Percentiles rank a stretch among this genome's conserved stretches.
These are phyloP conservation scores for Arthonia radiata DNA, from an alignment of 495 filamentous ascomycete genomes.

Conservation along the genomic window DNA sequence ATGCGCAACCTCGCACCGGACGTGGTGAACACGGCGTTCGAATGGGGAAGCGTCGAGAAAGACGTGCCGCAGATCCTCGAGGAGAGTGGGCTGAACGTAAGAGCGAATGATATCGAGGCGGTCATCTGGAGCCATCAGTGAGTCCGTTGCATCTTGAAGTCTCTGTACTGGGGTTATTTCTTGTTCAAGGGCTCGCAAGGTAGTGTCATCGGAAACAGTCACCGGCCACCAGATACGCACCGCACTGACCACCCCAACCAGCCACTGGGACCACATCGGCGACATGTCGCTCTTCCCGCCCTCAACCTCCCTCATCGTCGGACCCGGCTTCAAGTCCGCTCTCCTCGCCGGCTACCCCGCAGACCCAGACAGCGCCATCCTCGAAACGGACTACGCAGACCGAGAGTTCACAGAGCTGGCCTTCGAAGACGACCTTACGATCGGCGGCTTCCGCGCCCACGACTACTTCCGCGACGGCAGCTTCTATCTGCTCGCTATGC, in stretches of 20 bases:
- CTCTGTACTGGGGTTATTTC: constrained; percentile 18
- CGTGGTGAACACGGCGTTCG: constrained; percentile 6
- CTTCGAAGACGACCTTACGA: constrained; percentile 10
- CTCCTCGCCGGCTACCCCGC: constrained; percentile 26
- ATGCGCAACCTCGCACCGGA: constrained; percentile 18
- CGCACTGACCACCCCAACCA: too few species aligned
- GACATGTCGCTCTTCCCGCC: constrained; percentile 25
- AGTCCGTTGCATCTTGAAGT: constrained; percentile 6
- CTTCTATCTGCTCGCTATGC: constrained; percentile 19
- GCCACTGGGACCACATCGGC: constrained; percentile 37
- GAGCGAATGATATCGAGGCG: constrained; percentile 23
- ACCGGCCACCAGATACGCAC: too few species aligned
- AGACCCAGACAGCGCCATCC: constrained; percentile 14
- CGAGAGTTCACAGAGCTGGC: constrained; percentile 17
- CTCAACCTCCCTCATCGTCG: constrained; percentile 26
- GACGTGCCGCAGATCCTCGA: constrained; percentile 25
- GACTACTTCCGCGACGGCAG: constrained; percentile 27
- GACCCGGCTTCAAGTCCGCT: constrained; percentile 25
- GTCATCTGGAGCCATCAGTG: constrained; percentile 22
- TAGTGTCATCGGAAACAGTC: too few species aligned
- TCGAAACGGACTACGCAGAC: constrained; percentile 20
- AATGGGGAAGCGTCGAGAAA: constrained; percentile 17
- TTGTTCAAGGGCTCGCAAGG: too few species aligned
- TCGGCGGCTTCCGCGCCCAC: constrained; percentile 24
- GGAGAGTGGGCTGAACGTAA: constrained; percentile 12